These are phyloP conservation scores for Pisolithus sp. DNA, from an alignment of 768 basidiomycete species.

Conservation along the genomic window DNA sequence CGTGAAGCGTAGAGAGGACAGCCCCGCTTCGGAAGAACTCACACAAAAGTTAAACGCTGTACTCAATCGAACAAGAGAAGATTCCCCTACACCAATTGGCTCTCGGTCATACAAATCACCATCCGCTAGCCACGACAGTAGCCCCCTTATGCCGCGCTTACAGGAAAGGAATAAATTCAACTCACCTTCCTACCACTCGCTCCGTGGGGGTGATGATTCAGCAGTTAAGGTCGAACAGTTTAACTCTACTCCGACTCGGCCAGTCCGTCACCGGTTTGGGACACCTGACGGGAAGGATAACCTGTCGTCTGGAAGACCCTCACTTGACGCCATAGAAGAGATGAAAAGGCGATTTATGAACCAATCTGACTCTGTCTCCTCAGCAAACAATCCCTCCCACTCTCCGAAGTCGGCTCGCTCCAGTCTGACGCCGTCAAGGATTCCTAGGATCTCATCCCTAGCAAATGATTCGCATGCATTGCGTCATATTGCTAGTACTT, in stretches of 20 bases:
- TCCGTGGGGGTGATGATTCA: conserved; percentile 3
- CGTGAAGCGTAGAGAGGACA: conserved; percentile 42
- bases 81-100: conserved; percentile 22
- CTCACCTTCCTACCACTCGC: conserved; percentile 2
- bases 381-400: conserved; percentile 10
- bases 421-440: conserved; percentile 16
- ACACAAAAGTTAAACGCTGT: conserved; percentile 38
- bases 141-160: conserved; percentile 22
- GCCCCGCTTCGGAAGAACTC: conserved; percentile 49
- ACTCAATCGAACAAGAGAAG: conserved; percentile 30
- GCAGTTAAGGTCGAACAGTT: conserved; percentile 2
- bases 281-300: conserved; percentile 10
- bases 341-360: conserved; percentile 55
- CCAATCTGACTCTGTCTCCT: conserved; percentile 17
- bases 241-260: conserved; percentile 6
- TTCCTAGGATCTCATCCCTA: conserved; percentile 22
- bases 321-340: conserved; percentile 50
- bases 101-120: conserved; percentile 14
- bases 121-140: conserved; percentile 18
- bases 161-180: conserved; percentile 16
- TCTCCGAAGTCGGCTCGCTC: conserved; percentile 7
- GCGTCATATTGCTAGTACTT: conserved; percentile 22
- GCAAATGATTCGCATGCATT: conserved; percentile 21
- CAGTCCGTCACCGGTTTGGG: conserved; percentile 8
- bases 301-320: conserved; percentile 21